These are phyloP conservation scores for Picea abies DNA, from an alignment of 83 land plant genomes.

Conservation along the genomic window DNA sequence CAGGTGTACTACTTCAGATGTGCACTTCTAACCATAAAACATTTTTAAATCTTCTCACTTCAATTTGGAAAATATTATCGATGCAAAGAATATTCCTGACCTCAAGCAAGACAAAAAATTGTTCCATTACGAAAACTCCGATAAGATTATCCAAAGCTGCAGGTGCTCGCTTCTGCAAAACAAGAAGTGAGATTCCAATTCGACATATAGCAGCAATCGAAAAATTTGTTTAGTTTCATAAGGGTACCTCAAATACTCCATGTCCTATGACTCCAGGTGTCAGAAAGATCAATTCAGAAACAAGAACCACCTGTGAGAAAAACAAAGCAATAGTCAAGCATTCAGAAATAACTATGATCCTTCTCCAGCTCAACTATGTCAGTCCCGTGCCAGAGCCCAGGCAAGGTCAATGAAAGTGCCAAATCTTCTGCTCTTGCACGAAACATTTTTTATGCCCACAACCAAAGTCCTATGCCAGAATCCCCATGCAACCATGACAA, in stretches of 20 bases:
- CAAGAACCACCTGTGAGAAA: conserved; percentile 62
- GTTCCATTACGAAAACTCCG: conserved; percentile 93
- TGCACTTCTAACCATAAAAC: background rate
- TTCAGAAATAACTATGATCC: background rate
- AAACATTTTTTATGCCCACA: no score
- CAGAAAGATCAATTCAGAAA: conserved; percentile 80
- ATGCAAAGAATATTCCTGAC: conserved; percentile 25
- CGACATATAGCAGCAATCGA: background rate
- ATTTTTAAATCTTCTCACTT: background rate
- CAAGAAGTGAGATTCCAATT: background rate
- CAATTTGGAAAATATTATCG: background rate
- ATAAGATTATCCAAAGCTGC: conserved; percentile 90
- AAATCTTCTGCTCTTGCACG: no score
- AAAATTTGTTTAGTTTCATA: background rate
- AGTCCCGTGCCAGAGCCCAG: no score
- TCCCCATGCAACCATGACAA: no score
- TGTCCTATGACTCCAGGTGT: conserved; percentile 85
- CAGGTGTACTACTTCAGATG: background rate
- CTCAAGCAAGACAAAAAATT: conserved; percentile 95
- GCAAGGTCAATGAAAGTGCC: no score
- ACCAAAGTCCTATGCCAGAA: no score
- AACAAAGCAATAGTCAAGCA: conserved; percentile 5
- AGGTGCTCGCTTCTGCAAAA: conserved; percentile 87
- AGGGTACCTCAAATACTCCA: conserved; percentile 79
- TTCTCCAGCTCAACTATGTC: no score